Percentiles rank a stretch among this genome's conserved stretches.
Evolutionary conservation across 768 basidiomycete genomes (phyloP).

Genomic region (Tremella mesenterica): DNA sequence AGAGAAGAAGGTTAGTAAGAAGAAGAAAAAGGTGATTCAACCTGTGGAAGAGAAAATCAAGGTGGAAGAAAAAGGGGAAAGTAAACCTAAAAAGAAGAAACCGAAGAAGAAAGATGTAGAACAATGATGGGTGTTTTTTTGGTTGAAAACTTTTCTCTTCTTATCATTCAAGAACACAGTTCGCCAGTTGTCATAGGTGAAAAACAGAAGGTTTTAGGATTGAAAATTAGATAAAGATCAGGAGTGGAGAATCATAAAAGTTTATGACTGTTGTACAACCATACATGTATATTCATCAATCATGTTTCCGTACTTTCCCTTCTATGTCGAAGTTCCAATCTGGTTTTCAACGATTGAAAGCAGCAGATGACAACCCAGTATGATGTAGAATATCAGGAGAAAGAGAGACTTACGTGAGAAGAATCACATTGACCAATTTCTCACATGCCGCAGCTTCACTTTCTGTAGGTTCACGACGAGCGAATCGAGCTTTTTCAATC

Average conservation of each 20-base stretch:
- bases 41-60: slow-evolving; percentile 3
- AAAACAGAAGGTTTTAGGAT: background rate
- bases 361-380: no score
- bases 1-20: slow-evolving; percentile 15
- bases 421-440: slow-evolving; percentile 35
- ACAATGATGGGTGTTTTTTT: background rate
- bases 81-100: slow-evolving; percentile 19
- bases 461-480: slow-evolving; percentile 34
- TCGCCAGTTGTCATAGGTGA: no score
- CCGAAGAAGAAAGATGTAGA: slow-evolving; percentile 1
- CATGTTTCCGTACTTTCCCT: background rate
- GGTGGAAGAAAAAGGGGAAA: slow-evolving; percentile 6
- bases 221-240: background rate
- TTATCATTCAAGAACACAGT: no score
- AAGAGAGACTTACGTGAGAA: slow-evolving; percentile 17
- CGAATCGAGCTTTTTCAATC: slow-evolving; percentile 33
- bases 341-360: background rate
- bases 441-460: slow-evolving; percentile 33
- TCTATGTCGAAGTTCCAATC: background rate
- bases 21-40: slow-evolving; percentile 16
- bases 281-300: background rate
- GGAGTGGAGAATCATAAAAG: background rate
- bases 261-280: slow-evolving; percentile 2
- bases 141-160: background rate
- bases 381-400: no score